Evolutionary conservation across 1,284 basidiomycete genomes (phyloP), one percentile per base, ranked within the genome.

Genomic region (Phylloboletellus chloephorus): DNA sequence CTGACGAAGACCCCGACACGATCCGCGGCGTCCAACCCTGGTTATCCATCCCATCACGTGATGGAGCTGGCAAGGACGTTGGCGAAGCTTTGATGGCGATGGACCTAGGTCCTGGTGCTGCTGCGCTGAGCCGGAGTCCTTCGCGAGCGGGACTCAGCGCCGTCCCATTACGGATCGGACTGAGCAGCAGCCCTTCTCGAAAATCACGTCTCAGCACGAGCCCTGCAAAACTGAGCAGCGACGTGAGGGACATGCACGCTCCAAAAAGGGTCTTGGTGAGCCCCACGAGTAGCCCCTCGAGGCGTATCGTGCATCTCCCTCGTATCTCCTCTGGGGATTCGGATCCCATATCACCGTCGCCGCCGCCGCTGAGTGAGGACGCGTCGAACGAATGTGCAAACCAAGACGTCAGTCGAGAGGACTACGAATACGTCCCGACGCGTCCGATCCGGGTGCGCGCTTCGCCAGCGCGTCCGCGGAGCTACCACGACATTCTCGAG

Each of bases 401-500:
- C 20, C 31, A 34, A 13, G 41, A 38, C 7, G 9, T 3, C 3
- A 37, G 19, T 31, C 43, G 22, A 44, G 54, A 44, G 13, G 53
- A 47, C 3, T 7, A 37, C 0, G 57, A 40, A 7, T 32, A 41
- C 3, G 7, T 39, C 6, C 39, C 35, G 11, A 46, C 52, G 0
- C 52, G 57, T 35, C 59, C 57, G 0, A 57, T 61, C n/a, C 67
- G 71, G 12, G 52, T 68, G 13, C 57, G 70, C 8, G 36, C 63
- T 12, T 63, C 57, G 35, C 29, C 71, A 3, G 59, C 71, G 21
- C 68, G 78, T 5, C 73, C 79, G 6, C 63, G 73, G 52, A 83
- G 80, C 50, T 82, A 77, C 54, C 66, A 77, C 44, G 76, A 82
- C 52, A 74, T 82, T 40, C 58, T 81, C 31, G 78, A 79, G 44